phyloP scores from a whole-genome alignment of 257 asterid species.

The Gentiana macrophylla region DNA sequence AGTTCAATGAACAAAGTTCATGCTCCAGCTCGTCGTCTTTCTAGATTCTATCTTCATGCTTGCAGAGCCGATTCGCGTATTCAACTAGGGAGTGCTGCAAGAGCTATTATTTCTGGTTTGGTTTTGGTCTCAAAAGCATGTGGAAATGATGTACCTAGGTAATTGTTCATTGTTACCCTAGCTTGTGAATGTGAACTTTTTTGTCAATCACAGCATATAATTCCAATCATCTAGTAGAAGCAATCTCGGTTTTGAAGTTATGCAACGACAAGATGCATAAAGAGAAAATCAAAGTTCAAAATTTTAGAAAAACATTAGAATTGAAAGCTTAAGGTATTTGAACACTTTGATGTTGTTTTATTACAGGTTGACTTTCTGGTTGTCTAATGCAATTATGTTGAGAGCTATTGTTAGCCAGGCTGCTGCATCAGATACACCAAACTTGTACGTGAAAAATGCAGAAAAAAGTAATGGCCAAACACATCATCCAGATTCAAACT shows the following conservation, averaged over 20 bases:
- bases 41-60: conserved; percentile 64
- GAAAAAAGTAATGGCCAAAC: conserved; percentile 8
- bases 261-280: too few relatives aligned
- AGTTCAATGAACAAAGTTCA: conserved; percentile 72
- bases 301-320: too few relatives aligned
- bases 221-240: neutral
- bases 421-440: conserved; percentile 48
- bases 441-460: conserved; percentile 12
- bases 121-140: conserved; percentile 86
- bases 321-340: neutral
- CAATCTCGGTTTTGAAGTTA: too few relatives aligned
- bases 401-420: conserved; percentile 71
- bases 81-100: conserved; percentile 71
- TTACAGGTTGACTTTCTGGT: conserved; percentile 84
- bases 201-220: neutral
- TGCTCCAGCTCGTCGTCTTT: conserved; percentile 81
- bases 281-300: too few relatives aligned
- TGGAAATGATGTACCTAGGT: conserved; percentile 93
- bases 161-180: conserved; percentile 5
- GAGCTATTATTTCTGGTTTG: conserved; percentile 74
- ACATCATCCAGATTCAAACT: conserved; percentile 12
- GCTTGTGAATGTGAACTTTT: neutral
- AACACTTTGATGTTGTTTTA: conserved; percentile 4
- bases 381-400: conserved; percentile 80
- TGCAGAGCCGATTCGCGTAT: conserved; percentile 43